Percentiles rank a stretch among this genome's conserved stretches.
These are phyloP conservation scores for Trichoderma sp. DNA, from an alignment of 2,329 filamentous ascomycete genomes.

Conservation along the genomic window DNA sequence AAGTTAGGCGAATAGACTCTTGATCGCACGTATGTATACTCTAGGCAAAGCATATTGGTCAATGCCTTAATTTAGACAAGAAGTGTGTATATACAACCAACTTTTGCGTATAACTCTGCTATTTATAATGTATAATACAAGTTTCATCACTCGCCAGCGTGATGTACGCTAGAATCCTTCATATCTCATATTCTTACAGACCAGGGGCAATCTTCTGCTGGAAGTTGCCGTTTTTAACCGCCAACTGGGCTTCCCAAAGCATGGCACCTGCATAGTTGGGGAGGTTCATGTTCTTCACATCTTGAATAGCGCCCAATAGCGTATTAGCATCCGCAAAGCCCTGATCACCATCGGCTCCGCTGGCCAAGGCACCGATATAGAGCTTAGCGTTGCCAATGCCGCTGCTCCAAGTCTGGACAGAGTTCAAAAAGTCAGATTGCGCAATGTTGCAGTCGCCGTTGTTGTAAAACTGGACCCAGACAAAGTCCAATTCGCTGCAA, in stretches of 20 bases:
- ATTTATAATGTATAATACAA: not conserved
- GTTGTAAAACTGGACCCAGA: slow-evolving; percentile 67
- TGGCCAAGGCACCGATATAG: slow-evolving; percentile 61
- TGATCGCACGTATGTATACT: not conserved
- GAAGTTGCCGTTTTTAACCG: slow-evolving; percentile 55
- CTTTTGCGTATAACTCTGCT: not conserved
- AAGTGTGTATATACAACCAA: not conserved
- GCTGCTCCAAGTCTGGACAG: slow-evolving; percentile 68
- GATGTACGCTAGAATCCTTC: not conserved
- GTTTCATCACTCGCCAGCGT: not conserved
- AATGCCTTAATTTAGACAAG: not conserved
- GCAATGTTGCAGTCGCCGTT: slow-evolving; percentile 61
- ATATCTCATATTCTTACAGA: not conserved
- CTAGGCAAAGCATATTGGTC: not conserved
- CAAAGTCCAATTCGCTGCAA: slow-evolving; percentile 51
- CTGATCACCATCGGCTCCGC: slow-evolving; percentile 52
- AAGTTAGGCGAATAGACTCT: not conserved
- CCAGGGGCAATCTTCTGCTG: slow-evolving; percentile 16
- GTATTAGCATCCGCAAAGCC: slow-evolving; percentile 54
- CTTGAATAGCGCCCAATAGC: slow-evolving; percentile 53
- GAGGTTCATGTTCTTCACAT: slow-evolving; percentile 54
- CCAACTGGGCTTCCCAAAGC: slow-evolving; percentile 67
- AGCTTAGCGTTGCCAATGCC: slow-evolving; percentile 63
- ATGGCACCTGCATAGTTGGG: slow-evolving; percentile 66
- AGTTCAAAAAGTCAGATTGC: slow-evolving; percentile 59